These are phyloP conservation scores for Fusarium heterosporum DNA, from an alignment of 2,329 filamentous ascomycete genomes.

Conservation along the genomic window DNA sequence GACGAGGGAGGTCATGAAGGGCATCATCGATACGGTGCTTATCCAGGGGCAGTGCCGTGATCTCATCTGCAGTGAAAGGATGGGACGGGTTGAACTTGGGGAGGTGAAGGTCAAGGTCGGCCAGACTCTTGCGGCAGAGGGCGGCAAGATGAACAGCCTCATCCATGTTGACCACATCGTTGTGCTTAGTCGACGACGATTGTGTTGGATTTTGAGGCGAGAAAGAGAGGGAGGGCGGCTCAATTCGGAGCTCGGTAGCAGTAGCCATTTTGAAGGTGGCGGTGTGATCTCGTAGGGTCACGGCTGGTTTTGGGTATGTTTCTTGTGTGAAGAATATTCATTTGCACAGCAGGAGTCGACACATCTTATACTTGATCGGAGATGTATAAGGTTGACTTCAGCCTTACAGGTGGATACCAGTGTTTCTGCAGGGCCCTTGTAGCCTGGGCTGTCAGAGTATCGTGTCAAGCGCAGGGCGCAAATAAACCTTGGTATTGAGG, in stretches of 20 bases:
- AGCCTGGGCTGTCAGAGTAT: background rate
- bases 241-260: slow-evolving; percentile 48
- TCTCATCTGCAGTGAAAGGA: slow-evolving; percentile 52
- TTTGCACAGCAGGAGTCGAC: background rate
- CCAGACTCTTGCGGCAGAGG: slow-evolving; percentile 48
- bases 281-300: background rate
- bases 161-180: slow-evolving; percentile 39
- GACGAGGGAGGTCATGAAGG: slow-evolving; percentile 52
- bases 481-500: background rate
- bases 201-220: slow-evolving; percentile 1
- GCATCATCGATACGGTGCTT: slow-evolving; percentile 48
- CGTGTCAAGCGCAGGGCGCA: slow-evolving; percentile 42
- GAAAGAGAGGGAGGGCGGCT: slow-evolving; percentile 35
- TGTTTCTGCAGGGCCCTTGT: background rate
- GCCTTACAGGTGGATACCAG: slow-evolving; percentile 38
- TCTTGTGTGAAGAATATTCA: background rate
- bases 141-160: slow-evolving; percentile 47
- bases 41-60: slow-evolving; percentile 50
- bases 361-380: slow-evolving; percentile 18
- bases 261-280: slow-evolving; percentile 46
- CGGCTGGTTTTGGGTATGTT: background rate
- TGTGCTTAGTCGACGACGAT: background rate
- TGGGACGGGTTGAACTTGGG: slow-evolving; percentile 47
- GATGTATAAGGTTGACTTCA: slow-evolving; percentile 1
- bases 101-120: slow-evolving; percentile 44